These are phyloP conservation scores for Termitomyces sp. DNA, from an alignment of 768 basidiomycete species.

Conservation along the genomic window DNA sequence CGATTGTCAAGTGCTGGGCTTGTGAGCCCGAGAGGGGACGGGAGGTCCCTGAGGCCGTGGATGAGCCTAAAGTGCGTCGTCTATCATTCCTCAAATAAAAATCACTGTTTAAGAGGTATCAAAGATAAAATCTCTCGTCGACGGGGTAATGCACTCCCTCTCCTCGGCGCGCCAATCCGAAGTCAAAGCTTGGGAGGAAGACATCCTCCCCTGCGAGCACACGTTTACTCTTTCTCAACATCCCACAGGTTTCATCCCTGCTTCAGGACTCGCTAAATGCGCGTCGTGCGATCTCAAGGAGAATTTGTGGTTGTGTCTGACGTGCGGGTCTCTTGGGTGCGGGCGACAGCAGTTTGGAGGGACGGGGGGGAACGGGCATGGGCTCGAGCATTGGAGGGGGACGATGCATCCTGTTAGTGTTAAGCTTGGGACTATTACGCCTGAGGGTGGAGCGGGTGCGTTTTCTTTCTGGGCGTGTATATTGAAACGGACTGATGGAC, in stretches of 20 bases:
- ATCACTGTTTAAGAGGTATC: no score
- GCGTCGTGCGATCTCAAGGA: conserved; percentile 78
- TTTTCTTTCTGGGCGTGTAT: neutral
- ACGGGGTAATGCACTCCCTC: conserved; percentile 73
- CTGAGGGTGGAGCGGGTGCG: conserved; percentile 87
- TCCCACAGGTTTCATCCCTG: conserved; percentile 41
- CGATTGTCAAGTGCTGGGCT: conserved; percentile 71
- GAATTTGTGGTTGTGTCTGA: conserved; percentile 94
- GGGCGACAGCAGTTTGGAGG: conserved; percentile 85
- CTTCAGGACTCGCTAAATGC: conserved; percentile 78
- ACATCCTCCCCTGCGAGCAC: conserved; percentile 85
- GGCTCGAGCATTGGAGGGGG: conserved; percentile 68
- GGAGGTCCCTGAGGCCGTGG: conserved; percentile 37
- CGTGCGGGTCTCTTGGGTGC: conserved; percentile 87
- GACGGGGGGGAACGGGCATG: conserved; percentile 85
- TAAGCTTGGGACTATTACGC: conserved; percentile 95
- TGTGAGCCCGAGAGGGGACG: conserved; percentile 53
- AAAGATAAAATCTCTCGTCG: conserved; percentile 53
- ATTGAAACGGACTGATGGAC: neutral
- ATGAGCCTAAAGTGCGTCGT: conserved; percentile 29
- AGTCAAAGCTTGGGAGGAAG: conserved; percentile 98
- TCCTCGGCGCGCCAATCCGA: conserved; percentile 92
- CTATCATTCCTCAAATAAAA: no score
- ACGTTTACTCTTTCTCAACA: conserved; percentile 43
- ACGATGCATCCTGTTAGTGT: conserved; percentile 81